Percentiles rank a stretch among this genome's conserved stretches.
These are phyloP conservation scores for Panus rudis DNA, from an alignment of 768 basidiomycete genomes.

Conservation along the genomic window DNA sequence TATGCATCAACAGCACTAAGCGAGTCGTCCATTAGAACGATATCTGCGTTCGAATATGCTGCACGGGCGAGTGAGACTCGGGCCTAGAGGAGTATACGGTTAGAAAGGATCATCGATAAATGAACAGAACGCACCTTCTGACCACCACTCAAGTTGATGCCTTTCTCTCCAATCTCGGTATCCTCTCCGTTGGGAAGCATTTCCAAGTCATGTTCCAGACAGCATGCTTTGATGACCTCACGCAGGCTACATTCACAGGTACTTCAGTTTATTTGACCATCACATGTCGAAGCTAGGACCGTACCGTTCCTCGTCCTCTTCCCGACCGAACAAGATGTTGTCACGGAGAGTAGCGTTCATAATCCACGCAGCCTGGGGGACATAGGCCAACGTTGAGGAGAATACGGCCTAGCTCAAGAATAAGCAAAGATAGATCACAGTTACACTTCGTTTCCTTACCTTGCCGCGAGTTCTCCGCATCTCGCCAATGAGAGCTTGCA, in stretches of 20 bases:
- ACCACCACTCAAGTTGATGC: slow-evolving; percentile 58
- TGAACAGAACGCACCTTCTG: background rate
- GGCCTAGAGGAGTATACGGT: slow-evolving; percentile 28
- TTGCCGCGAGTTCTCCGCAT: slow-evolving; percentile 69
- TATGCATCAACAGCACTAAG: slow-evolving; percentile 75
- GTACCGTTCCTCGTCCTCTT: slow-evolving; percentile 52
- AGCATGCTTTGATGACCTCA: slow-evolving; percentile 56
- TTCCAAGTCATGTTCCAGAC: slow-evolving; percentile 62
- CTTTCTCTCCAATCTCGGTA: slow-evolving; percentile 74
- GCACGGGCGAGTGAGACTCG: slow-evolving; percentile 74
- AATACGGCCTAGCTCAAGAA: slow-evolving; percentile 35
- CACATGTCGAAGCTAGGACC: too few species aligned
- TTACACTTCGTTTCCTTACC: slow-evolving; percentile 8
- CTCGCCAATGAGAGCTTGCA: slow-evolving; percentile 77
- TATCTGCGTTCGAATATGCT: slow-evolving; percentile 64
- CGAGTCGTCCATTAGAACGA: slow-evolving; percentile 78
- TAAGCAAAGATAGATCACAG: background rate
- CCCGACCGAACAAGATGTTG: slow-evolving; percentile 70
- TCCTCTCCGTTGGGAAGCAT: slow-evolving; percentile 63
- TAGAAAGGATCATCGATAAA: background rate
- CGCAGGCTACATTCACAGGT: slow-evolving; percentile 37
- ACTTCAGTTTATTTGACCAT: too few species aligned
- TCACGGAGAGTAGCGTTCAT: slow-evolving; percentile 59
- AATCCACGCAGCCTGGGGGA: slow-evolving; percentile 61
- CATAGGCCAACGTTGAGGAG: slow-evolving; percentile 50